Conservation (phyloP, 1,139 yeast genomes). For the Geotrichum histeridarum region DNA sequence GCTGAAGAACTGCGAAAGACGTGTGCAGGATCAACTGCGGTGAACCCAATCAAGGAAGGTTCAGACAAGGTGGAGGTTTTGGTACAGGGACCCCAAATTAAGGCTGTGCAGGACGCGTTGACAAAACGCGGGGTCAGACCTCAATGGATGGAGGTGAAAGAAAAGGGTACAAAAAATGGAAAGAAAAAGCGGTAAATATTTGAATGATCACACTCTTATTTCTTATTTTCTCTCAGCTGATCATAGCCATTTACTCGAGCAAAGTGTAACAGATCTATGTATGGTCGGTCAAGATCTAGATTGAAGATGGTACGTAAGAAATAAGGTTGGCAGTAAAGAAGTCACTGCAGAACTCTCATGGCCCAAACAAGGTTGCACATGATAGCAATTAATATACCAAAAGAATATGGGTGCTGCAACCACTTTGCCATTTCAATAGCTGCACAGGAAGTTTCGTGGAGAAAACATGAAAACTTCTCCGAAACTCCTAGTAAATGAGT, state of each 20-base stretch:
- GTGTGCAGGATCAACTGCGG: conserved; percentile 86
- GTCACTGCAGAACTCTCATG: no score
- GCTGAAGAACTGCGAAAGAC: conserved; percentile 66
- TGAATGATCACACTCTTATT: no score
- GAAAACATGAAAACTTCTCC: no score
- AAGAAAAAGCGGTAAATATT: conserved; percentile 17
- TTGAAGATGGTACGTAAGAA: no score
- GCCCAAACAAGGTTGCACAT: no score
- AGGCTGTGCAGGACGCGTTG: conserved; percentile 53
- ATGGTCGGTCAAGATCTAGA: neutral
- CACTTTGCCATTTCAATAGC: no score
- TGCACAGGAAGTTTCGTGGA: no score
- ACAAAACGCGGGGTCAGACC: conserved; percentile 61
- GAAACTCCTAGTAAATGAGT: no score
- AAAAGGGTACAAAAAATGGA: conserved; percentile 57
- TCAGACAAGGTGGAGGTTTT: conserved; percentile 56
- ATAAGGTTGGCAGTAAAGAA: no score
- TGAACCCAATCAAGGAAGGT: conserved; percentile 45
- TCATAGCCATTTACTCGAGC: neutral
- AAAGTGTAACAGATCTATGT: neutral
- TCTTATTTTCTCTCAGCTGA: neutral
- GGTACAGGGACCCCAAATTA: conserved; percentile 88
- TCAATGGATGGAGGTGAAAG: conserved; percentile 61
- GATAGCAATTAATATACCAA: no score
- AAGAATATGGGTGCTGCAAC: no score